These are phyloP conservation scores for Yamadazyma dushanensis DNA, from an alignment of 1,139 yeast species.

Conservation along the genomic window DNA sequence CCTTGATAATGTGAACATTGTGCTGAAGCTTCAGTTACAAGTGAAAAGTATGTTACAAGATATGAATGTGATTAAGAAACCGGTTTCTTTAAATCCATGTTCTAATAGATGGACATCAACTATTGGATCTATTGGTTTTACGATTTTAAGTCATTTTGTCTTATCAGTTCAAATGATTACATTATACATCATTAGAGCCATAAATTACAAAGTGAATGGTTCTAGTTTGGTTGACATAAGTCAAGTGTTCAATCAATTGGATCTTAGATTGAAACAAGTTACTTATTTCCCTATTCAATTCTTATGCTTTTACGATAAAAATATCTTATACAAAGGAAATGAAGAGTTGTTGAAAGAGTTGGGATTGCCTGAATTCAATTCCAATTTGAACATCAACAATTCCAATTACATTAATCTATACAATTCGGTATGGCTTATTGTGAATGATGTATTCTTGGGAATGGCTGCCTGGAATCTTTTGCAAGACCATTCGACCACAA, in stretches of 20 bases:
- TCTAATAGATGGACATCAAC: neutral
- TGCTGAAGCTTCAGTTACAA: slow-evolving; percentile 23
- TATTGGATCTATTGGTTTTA: slow-evolving; percentile 1
- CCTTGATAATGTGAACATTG: slow-evolving; percentile 35
- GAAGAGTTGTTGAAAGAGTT: slow-evolving; percentile 25
- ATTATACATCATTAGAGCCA: slow-evolving; percentile 21
- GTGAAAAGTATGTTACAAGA: slow-evolving; percentile 3
- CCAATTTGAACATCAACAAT: slow-evolving; percentile 43
- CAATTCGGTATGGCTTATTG: slow-evolving; percentile 84
- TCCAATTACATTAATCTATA: slow-evolving; percentile 86
- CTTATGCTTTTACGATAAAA: slow-evolving; percentile 47
- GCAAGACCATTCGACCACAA: slow-evolving; percentile 38
- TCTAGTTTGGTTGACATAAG: slow-evolving; percentile 42
- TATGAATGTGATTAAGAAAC: neutral
- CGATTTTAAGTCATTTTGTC: slow-evolving; percentile 15
- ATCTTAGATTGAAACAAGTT: slow-evolving; percentile 73
- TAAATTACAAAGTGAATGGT: slow-evolving; percentile 25
- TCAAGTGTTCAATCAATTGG: slow-evolving; percentile 75
- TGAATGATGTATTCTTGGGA: slow-evolving; percentile 82
- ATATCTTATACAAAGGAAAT: slow-evolving; percentile 27
- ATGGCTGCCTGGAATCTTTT: slow-evolving; percentile 55
- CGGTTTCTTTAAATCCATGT: neutral
- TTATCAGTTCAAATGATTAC: slow-evolving; percentile 20
- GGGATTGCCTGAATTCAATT: slow-evolving; percentile 38
- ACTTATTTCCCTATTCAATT: slow-evolving; percentile 84